phyloP scores from a whole-genome alignment of 805 yeast genomes.

The Scheffersomyces stipitis region DNA sequence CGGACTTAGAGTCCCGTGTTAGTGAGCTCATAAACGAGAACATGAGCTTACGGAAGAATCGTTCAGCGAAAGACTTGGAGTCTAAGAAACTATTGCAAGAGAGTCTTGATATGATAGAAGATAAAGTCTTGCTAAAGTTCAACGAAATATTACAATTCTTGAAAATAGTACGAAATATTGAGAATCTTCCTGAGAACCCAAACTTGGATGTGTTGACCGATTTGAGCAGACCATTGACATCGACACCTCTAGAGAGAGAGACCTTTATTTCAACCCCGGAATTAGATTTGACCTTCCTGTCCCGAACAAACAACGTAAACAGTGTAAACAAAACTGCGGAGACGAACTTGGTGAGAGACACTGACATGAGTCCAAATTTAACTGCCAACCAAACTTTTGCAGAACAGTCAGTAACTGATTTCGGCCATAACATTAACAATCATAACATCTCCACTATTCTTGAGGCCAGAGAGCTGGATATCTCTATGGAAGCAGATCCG shows the following conservation, averaged over 20 bases:
- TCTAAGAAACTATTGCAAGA: slow-evolving; percentile 33
- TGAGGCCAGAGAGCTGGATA: slow-evolving; percentile 3
- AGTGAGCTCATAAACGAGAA: slow-evolving; percentile 53
- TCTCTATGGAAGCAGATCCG: neutral
- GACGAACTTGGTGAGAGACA: slow-evolving; percentile 8
- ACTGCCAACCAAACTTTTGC: neutral
- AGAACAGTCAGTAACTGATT: neutral
- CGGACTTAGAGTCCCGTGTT: slow-evolving; percentile 52
- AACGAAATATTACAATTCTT: slow-evolving; percentile 47
- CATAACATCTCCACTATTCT: slow-evolving; percentile 2
- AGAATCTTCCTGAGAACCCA: slow-evolving; percentile 32
- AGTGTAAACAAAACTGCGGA: slow-evolving; percentile 35
- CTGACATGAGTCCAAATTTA: too few species aligned
- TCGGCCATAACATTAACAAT: neutral
- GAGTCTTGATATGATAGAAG: slow-evolving; percentile 40
- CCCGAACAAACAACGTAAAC: neutral
- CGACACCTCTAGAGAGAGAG: slow-evolving; percentile 16
- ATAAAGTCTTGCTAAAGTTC: slow-evolving; percentile 39
- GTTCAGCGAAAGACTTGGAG: slow-evolving; percentile 20
- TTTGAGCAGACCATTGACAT: slow-evolving; percentile 12
- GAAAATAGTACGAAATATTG: slow-evolving; percentile 37
- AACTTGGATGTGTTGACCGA: slow-evolving; percentile 12
- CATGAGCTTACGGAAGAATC: slow-evolving; percentile 38
- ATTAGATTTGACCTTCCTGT: too few species aligned
- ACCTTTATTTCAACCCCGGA: too few species aligned